Base-by-base conservation (phyloP, 2,329 filamentous ascomycete species). In the Claviceps digitariae region DNA sequence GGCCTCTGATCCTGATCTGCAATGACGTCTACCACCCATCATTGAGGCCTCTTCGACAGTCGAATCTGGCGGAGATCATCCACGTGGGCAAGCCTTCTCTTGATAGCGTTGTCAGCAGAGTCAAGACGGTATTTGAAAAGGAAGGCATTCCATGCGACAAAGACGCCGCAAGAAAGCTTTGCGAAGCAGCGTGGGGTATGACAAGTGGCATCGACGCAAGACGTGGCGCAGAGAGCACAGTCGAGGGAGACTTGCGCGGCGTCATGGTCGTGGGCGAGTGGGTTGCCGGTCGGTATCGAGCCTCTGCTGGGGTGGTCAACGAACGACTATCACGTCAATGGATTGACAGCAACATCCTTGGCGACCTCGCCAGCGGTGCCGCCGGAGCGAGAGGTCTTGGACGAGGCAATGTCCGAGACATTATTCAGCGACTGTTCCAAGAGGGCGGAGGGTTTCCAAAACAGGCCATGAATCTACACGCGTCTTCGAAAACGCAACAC, bases 11-110 rank as follows among this genome's bases (percentile, higher is more conserved):
- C 50, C 75, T 98, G 48, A 93, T 98, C 60, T 98, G 93, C 73
- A 98, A 98, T 62, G 94, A 98, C 66, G 82, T 97, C 1, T 98
- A 98, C 63, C 90, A 95, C 60, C 84, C 91, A 4, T 87, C 90
- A 21, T 76, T 98, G 43, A 81, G 90, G 29, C 90, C 88, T 0
- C 74, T 98, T 8, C 82, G 93, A n/a, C 86, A 91, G 58, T 90
- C 89, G 0, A 82, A 75, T 6, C 71, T 93, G 50, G 93, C 91
- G 0, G 93, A 98, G 66, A 83, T 97, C 41, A 84, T 98, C 23
- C 90, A 95, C 63, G 85, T 95, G 36, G 87, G 91, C 48, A 93
- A 93, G 61, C 90, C 93, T 2, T 83, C 87, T 0, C 71, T 97
- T 10, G 90, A 95, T 57, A 86, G 90, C 50, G 88, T 97, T 2